Conservation (phyloP, 306 rosid genomes). For the Ormosia emarginata region DNA sequence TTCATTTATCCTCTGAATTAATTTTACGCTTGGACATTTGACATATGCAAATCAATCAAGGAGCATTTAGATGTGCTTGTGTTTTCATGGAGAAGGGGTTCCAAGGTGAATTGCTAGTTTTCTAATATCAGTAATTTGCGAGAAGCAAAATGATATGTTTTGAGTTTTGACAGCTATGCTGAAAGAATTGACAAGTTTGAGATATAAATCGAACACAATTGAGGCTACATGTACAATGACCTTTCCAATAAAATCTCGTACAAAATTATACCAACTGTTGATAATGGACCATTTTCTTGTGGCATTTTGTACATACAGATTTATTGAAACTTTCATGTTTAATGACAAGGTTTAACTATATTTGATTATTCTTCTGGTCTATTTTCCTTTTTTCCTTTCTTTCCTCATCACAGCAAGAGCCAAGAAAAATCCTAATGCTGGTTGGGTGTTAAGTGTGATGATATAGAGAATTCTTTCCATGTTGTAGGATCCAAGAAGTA, state of each 20-base stretch:
- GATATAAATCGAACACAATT: neutral
- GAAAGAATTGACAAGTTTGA: neutral
- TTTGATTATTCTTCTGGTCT: neutral
- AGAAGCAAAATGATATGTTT: neutral
- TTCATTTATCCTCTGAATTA: too few relatives aligned
- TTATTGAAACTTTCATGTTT: neutral
- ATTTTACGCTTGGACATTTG: neutral
- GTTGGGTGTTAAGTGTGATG: conserved; percentile 12
- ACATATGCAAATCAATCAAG: neutral
- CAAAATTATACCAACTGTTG: neutral
- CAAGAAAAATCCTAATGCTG: neutral
- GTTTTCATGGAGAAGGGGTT: neutral
- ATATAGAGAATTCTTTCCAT: neutral
- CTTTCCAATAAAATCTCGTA: too few relatives aligned
- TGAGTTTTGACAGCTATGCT: neutral
- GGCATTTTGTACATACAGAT: neutral
- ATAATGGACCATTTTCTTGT: neutral
- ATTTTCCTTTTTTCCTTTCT: neutral
- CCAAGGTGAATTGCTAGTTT: neutral
- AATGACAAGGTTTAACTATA: neutral
- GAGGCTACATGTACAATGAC: too few relatives aligned
- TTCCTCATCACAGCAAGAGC: neutral
- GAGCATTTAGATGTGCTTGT: neutral
- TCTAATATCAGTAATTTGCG: neutral
- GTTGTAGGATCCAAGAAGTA: conserved; percentile 62